Evolutionary conservation across 1,284 basidiomycete species (phyloP).

Genomic region (Pholiota adiposa): DNA sequence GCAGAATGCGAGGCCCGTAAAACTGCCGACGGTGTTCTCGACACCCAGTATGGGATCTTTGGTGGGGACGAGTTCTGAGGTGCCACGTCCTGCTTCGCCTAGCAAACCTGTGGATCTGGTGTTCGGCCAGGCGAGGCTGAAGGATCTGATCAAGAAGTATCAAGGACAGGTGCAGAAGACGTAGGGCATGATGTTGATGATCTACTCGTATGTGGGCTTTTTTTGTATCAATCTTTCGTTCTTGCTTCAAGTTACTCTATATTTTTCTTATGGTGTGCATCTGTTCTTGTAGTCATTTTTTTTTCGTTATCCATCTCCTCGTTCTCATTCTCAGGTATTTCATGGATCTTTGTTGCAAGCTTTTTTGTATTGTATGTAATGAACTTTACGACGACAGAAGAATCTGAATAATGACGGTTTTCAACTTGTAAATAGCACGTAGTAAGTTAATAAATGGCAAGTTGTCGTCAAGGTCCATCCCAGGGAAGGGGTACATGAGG

Average conservation of each 20-base stretch:
- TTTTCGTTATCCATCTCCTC: not conserved
- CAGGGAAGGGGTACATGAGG: not conserved
- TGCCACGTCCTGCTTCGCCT: conserved; percentile 22
- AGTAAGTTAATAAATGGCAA: not conserved
- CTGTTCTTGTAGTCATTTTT: not conserved
- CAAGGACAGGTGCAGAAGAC: conserved; percentile 42
- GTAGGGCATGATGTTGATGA: conserved; percentile 1
- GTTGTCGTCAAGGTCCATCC: not conserved
- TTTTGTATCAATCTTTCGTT: conserved; percentile 6
- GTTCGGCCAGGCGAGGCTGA: conserved; percentile 74
- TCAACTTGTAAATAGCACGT: conserved; percentile 1
- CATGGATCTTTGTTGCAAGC: conserved; percentile 11
- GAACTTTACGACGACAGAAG: conserved; percentile 23
- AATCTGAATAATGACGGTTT: conserved; percentile 15
- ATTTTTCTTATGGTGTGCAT: conserved; percentile 3
- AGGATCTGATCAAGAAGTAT: conserved; percentile 82
- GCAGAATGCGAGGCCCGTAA: conserved; percentile 9
- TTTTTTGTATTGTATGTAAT: conserved; percentile 19
- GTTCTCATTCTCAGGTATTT: conserved; percentile 2
- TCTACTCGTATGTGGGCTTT: not conserved
- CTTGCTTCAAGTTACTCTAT: not conserved
- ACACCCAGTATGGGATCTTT: conserved; percentile 12
- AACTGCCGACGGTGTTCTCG: conserved; percentile 13
- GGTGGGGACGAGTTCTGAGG: conserved; percentile 7
- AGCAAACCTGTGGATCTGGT: conserved; percentile 50